Percentiles rank a stretch among this genome's conserved stretches.
Evolutionary conservation across 1,139 yeast species (phyloP).

Genomic region (Debaryomyces sp.): DNA sequence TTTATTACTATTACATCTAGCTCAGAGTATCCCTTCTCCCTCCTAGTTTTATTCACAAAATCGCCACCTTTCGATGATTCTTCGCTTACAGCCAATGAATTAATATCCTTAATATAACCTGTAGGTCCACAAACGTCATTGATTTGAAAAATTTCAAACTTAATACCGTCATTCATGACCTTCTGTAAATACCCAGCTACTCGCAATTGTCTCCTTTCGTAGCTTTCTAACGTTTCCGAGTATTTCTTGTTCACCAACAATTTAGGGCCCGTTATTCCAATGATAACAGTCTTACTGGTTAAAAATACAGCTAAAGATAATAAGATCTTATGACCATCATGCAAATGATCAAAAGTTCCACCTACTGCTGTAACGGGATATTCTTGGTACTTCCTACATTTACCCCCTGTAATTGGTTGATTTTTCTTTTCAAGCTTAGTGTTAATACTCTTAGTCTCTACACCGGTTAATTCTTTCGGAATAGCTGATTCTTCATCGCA

Average conservation of each 20-base stretch:
- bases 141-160: slow-evolving; percentile 54
- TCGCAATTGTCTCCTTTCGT: slow-evolving; percentile 47
- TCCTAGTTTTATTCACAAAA: slow-evolving; percentile 66
- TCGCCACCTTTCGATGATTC: slow-evolving; percentile 82
- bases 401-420: not conserved
- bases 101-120: slow-evolving; percentile 71
- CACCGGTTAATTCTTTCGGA: not conserved
- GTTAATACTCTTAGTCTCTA: not conserved
- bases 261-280: slow-evolving; percentile 86
- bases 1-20: slow-evolving; percentile 64
- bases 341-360: slow-evolving; percentile 96
- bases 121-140: slow-evolving; percentile 96
- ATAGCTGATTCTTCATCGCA: not conserved
- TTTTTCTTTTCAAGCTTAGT: not conserved
- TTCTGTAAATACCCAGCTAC: slow-evolving; percentile 52
- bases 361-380: slow-evolving; percentile 64
- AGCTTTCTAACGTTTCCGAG: slow-evolving; percentile 65
- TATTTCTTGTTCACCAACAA: slow-evolving; percentile 75
- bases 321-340: slow-evolving; percentile 91
- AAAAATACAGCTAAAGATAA: slow-evolving; percentile 73
- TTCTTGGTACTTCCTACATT: not conserved
- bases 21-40: slow-evolving; percentile 53
- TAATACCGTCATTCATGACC: slow-evolving; percentile 41
- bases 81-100: slow-evolving; percentile 76
- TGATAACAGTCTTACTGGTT: slow-evolving; percentile 55